Conservation (phyloP, 352 stramenopile genomes). For the Globisporangium viniferum region DNA sequence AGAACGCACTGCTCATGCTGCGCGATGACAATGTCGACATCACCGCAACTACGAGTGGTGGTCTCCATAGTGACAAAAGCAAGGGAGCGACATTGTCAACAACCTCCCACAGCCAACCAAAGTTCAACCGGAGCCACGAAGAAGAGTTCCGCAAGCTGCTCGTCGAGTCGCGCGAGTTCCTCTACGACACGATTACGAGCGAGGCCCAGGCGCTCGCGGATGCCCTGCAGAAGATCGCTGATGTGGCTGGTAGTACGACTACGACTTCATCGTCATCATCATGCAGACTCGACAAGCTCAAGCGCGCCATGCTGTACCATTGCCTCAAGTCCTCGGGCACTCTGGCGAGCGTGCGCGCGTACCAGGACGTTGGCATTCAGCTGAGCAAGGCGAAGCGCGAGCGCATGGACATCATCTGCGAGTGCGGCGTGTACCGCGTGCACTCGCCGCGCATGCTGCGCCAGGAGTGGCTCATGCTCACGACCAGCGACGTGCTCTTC, state of each 20-base stretch:
- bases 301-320: conserved; percentile 52
- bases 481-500: conserved; percentile 52
- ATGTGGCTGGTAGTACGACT: background rate
- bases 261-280: conserved; percentile 13
- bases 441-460: conserved; percentile 47
- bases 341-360: conserved; percentile 36
- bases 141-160: conserved; percentile 42
- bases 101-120: conserved; percentile 22
- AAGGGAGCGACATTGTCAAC: conserved; percentile 5
- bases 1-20: conserved; percentile 53
- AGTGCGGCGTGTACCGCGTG: conserved; percentile 59
- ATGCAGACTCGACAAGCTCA: conserved; percentile 14
- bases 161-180: conserved; percentile 61
- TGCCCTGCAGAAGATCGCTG: conserved; percentile 39
- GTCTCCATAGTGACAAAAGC: conserved; percentile 10
- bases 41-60: background rate
- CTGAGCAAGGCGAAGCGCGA: conserved; percentile 44
- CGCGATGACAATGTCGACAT: conserved; percentile 15
- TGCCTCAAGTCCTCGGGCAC: conserved; percentile 54
- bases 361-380: conserved; percentile 61
- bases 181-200: conserved; percentile 61
- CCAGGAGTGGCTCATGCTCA: conserved; percentile 73
- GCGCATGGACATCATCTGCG: conserved; percentile 59
- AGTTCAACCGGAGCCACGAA: conserved; percentile 24
- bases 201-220: conserved; percentile 48